Evolutionary conservation across 2,329 filamentous ascomycete species (phyloP), one percentile per base, ranked within the genome.

Genomic region (Sclerotinia sclerotiorum): DNA sequence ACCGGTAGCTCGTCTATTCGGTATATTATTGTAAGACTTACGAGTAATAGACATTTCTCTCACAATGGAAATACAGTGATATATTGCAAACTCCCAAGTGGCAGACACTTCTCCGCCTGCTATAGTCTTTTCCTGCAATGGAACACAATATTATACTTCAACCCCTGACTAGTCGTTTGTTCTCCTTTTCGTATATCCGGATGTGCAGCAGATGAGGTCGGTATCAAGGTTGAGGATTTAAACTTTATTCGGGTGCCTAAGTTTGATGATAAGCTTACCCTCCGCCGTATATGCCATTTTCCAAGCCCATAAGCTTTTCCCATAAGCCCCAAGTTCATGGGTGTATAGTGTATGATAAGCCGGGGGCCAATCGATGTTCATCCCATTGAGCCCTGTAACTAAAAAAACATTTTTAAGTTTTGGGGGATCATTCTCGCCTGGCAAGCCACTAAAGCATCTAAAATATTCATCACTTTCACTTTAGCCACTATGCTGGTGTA

Each of bases 171-270:
- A 39, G 39, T 13, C 39, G 19, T 13, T 39, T 11, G 32, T 39
- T 56, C 54, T 56, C 32, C 32, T 56, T 56, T 56, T 10, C 29
- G 7, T 24, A 39, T 21, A 7, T n/a, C 32, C 19, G 11, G n/a
- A 39, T 35, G 19, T 5, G 35, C 21, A 24, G 39, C 13, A 24
- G 21, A 24, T 10, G 35, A 39, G 35, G 11, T 39, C 35, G 2
- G 35, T 39, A 39, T 39, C 3, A 11, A 35, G 35, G 32, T 19
- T n/a, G n/a, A 49, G 39, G 39, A 42, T 42, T 15, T 17, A 42
- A 17, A 58, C n/a, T 58, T 24, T 58, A 58, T 44, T 44, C n/a
- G 55, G 55, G 6, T 44, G 55, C 55, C 55, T 58, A 58, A 57
- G 55, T 24, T 57, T 57, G 54, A 42, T 57, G 21, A 42, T 21